Percentiles rank a stretch among this genome's conserved stretches.
These are phyloP conservation scores for Pilatotrama ljubarskyi DNA, from an alignment of 768 basidiomycete genomes.

Conservation along the genomic window DNA sequence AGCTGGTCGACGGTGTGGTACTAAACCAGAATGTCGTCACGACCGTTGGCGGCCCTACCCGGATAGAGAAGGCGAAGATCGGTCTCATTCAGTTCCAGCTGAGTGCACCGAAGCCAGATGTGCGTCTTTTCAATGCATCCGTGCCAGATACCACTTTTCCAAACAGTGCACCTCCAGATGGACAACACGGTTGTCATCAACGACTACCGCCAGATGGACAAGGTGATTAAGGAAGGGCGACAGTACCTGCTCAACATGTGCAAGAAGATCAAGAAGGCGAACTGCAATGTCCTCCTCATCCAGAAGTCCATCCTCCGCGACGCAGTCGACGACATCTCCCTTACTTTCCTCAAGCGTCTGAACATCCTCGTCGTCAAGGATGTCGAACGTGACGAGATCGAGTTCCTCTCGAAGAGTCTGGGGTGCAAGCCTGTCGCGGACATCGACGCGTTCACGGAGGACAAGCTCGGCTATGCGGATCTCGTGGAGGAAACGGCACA, in stretches of 20 bases:
- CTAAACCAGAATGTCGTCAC: slow-evolving; percentile 93
- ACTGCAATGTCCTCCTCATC: slow-evolving; percentile 97
- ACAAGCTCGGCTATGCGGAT: slow-evolving; percentile 97
- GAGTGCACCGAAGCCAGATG: slow-evolving; percentile 96
- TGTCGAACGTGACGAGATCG: slow-evolving; percentile 97
- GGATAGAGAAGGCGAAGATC: slow-evolving; percentile 98
- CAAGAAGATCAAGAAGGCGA: slow-evolving; percentile 99
- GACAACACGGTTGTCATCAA: slow-evolving; percentile 99
- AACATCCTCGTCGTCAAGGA: slow-evolving; percentile 97
- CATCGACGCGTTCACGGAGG: slow-evolving; percentile 96
- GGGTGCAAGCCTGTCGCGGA: slow-evolving; percentile 97
- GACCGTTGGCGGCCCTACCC: slow-evolving; percentile 88
- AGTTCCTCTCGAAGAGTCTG: slow-evolving; percentile 92
- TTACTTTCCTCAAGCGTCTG: slow-evolving; percentile 95
- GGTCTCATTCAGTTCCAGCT: slow-evolving; percentile 98
- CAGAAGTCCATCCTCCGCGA: slow-evolving; percentile 99
- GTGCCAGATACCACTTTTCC: neutral
- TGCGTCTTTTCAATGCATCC: slow-evolving; percentile 40
- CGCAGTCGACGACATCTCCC: slow-evolving; percentile 96
- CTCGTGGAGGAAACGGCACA: slow-evolving; percentile 86
- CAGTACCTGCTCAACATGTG: slow-evolving; percentile 97
- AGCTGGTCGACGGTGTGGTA: slow-evolving; percentile 95
- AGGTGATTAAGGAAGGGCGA: slow-evolving; percentile 98
- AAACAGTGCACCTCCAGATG: slow-evolving; percentile 61
- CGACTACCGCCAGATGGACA: slow-evolving; percentile 99